phyloP scores from a whole-genome alignment of 345 rosid species.

The Euphorbia tirucalli region DNA sequence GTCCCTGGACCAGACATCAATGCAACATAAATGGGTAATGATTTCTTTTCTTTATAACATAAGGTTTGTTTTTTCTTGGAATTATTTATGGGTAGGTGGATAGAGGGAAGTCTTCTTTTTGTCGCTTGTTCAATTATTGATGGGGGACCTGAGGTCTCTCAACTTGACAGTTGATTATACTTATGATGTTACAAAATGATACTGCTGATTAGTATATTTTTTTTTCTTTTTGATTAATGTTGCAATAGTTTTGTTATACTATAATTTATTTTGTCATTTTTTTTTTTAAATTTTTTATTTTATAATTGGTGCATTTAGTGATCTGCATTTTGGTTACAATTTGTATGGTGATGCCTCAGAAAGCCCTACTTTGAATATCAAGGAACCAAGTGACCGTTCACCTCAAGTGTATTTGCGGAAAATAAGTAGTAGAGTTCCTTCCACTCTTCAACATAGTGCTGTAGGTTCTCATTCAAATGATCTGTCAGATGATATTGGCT shows the following conservation, averaged over 20 bases:
- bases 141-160: no score
- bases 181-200: not conserved
- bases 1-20: not conserved
- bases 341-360: conserved; percentile 40
- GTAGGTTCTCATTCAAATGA: not conserved
- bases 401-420: not conserved
- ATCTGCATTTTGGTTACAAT: not conserved
- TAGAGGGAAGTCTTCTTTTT: not conserved
- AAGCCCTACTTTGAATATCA: conserved; percentile 36
- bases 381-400: conserved; percentile 20
- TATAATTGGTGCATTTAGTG: conserved; percentile 11
- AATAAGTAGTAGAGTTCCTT: not conserved
- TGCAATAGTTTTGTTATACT: not conserved
- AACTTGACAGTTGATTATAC: not conserved
- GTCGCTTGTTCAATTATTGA: no score
- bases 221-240: not conserved
- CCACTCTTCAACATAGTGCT: not conserved
- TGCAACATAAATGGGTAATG: not conserved
- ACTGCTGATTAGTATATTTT: not conserved
- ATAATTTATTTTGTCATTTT: not conserved
- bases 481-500: conserved; percentile 18
- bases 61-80: no score
- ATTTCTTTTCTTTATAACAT: not conserved
- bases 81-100: no score
- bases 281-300: no score